Base-by-base conservation (phyloP, 495 filamentous ascomycete species). In the Cercophora newfieldiana region DNA sequence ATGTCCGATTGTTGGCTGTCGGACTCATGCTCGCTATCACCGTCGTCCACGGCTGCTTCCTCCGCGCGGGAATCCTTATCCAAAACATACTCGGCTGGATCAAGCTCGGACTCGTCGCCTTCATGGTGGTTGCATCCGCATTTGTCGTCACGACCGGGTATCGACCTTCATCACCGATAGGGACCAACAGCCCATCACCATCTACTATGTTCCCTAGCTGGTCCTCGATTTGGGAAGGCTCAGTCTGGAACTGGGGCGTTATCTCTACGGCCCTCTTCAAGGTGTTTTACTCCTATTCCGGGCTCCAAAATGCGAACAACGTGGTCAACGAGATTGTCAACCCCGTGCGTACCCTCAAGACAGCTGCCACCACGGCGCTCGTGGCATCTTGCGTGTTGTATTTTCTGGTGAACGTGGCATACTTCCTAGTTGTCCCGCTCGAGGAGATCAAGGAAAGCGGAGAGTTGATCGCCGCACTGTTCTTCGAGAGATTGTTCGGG, bases 301-400 rank as follows among this genome's bases (percentile, higher is more conserved):
- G 89, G 0, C 75, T 90, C 22, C 82, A 74, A 28, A 92, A 92
- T 66, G 79, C 88, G 63, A 91, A 91, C 74, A 90, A 92, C 64
- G 90, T 92, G n/a, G 76, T 93, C 37, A 89, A 88, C 62, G 90
- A 93, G 70, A 89, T 92, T 18, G 85, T 87, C 57, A 77, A 92
- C 63, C 90, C 90, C 0, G 81, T 91, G 1, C 77, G 81, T 4
- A 93, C 89, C 0, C 69, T 93, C 14, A 87, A 83, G 55, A 86
- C 84, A 0, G 89, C 89, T n/a, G 85, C 84, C 8, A 79, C 87
- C 0, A 79, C 83, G 0, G 88, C 88, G 4, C 78, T 93, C 0
- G 19, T 85, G 3, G 90, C 89, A 0, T 82, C 86, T 0, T 85
- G 84, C 28, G 71, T 83, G 30, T 77, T 92, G 14, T 92, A 93